These are phyloP conservation scores for Pichia cephalocereana DNA, from an alignment of 805 yeast genomes.

Conservation along the genomic window DNA sequence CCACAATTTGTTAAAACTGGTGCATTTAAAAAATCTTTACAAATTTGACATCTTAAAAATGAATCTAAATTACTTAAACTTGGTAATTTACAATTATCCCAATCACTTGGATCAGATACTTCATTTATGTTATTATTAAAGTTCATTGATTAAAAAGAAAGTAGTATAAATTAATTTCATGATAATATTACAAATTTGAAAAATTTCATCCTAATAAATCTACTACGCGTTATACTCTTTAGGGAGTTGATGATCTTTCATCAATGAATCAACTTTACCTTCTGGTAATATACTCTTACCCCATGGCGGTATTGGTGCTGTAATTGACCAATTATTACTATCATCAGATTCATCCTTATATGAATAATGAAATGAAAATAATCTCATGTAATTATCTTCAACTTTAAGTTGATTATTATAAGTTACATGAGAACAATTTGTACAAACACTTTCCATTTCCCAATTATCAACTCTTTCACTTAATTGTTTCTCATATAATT, in stretches of 20 bases:
- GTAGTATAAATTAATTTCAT: too few relatives aligned
- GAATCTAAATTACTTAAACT: slow-evolving; percentile 54
- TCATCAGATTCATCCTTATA: neutral
- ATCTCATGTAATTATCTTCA: slow-evolving; percentile 24
- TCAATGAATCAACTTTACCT: neutral
- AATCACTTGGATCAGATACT: slow-evolving; percentile 66
- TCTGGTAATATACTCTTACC: neutral
- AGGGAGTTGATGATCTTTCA: slow-evolving; percentile 7
- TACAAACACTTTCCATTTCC: slow-evolving; percentile 17
- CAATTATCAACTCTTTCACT: slow-evolving; percentile 7
- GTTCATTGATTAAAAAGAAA: neutral
- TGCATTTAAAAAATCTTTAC: slow-evolving; percentile 71
- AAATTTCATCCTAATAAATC: too few relatives aligned
- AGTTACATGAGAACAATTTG: slow-evolving; percentile 26
- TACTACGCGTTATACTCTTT: neutral
- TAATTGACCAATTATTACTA: neutral
- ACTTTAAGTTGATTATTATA: slow-evolving; percentile 21
- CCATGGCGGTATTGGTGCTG: slow-evolving; percentile 1
- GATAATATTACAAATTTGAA: too few relatives aligned
- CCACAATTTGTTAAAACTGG: slow-evolving; percentile 83
- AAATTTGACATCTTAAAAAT: slow-evolving; percentile 71
- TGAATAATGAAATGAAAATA: slow-evolving; percentile 34
- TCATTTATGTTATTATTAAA: slow-evolving; percentile 12
- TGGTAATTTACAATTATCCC: slow-evolving; percentile 48
- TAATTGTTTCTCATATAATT: slow-evolving; percentile 10